Evolutionary conservation across 305 asterid genomes (phyloP).

Genomic region (Rubia balearica): DNA sequence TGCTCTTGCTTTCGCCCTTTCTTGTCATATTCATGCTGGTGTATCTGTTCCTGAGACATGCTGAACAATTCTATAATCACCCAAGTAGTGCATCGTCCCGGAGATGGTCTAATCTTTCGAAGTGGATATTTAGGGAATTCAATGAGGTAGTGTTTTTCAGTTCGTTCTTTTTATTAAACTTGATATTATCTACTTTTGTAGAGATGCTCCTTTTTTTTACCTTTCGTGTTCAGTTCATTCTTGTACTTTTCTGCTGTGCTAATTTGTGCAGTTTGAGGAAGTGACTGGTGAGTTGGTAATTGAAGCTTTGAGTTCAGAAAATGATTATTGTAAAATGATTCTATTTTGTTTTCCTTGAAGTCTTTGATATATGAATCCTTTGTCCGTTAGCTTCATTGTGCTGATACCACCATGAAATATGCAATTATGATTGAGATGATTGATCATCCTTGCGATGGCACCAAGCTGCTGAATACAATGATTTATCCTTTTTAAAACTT

Average conservation of each 20-base stretch:
- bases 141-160: constrained; percentile 61
- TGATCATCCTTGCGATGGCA: background rate
- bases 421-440: too few species aligned
- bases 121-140: constrained; percentile 94
- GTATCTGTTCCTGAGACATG: constrained; percentile 92
- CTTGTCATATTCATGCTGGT: constrained; percentile 94
- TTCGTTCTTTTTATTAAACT: background rate
- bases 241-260: background rate
- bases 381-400: too few species aligned
- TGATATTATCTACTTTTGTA: background rate
- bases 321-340: too few species aligned
- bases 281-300: background rate
- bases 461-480: background rate
- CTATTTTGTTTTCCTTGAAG: too few species aligned
- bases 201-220: background rate
- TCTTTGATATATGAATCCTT: too few species aligned
- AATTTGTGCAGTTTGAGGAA: background rate
- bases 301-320: background rate
- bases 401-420: too few species aligned
- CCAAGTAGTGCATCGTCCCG: constrained; percentile 94
- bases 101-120: constrained; percentile 96
- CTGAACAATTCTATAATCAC: constrained; percentile 94
- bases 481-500: background rate
- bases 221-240: background rate
- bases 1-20: constrained; percentile 88